Base-by-base conservation (phyloP, 208 protist genomes). In the Acanthamoeba lenticulata region DNA sequence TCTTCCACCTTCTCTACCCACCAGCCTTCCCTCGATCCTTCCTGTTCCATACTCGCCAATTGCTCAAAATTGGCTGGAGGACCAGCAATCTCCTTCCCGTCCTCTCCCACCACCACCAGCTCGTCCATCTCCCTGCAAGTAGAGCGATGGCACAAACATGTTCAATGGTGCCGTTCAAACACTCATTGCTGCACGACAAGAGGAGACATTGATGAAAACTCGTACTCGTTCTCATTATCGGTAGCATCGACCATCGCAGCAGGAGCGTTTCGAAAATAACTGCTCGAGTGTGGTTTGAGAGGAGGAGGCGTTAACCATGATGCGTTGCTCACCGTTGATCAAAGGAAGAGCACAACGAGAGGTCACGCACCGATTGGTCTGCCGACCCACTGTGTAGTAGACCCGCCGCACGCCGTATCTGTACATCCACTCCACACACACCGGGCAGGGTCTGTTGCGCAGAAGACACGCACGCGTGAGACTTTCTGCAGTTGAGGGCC, bases 381-480 rank as follows among this genome's bases (percentile, higher is more conserved):
- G 60, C 44, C 49, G 60, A 15, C 86, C 86, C 24, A 92, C 86
- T 6, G 86, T 92, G 86, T 92, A 92, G 29, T 55, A 92, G 29
- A 92, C 86, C 19, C 86, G 55, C 36, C n/a, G 40, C 49, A 92
- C 86, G 1, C 86, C 86, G 19, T 92, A 40, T 74, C 40, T 42
- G 45, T 92, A 74, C 60, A 92, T 77, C 86, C 60, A 74, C 17
- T 92, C 86, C 13, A 92, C 86, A 27, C 86, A 92, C 40, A 77
- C 65, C 27, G 86, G 86, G n/a, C 86, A 92, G 24, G 86, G 86
- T 42, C 86, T 92, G 32, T 47, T 13, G n/a, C 7, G 6, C 38
- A 57, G 7, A 57, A 21, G 7, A 57, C 49, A 55, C 49, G 49
- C 9, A 29, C 55, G 21, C 55, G 55, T 6, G 13, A 36, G 27